Base-by-base conservation (phyloP, 164 flowering plant genomes). In the Berberis vulgaris region DNA sequence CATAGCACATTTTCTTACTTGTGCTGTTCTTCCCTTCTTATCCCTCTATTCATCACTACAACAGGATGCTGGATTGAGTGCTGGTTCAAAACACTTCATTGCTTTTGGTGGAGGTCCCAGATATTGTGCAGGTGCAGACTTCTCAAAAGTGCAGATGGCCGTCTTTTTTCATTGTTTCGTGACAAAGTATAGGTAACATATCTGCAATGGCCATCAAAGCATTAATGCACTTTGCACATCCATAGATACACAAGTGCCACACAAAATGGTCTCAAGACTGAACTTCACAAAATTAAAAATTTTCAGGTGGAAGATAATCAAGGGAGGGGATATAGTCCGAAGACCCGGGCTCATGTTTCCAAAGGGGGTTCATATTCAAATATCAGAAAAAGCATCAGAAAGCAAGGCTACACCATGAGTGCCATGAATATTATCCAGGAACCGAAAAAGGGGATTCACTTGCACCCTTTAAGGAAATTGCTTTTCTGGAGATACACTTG, bases 291-390 rank as follows among this genome's bases (percentile, higher is more conserved):
- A 26, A 39, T 12, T 40, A 42, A 5, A 8, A 53, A 57, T 68
- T 72, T 4, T 54, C 86, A 92, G 96, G 79, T 89, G 89, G 93
- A 50, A 71, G 71, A 61, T 79, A 53, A 75, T 89, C 73, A 79
- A 72, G 71, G 96, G 98, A 69, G 96, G 98, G 66, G 62, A 92
- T 41, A 83, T 83, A 54, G 73, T 87, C 41, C 78, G 98, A 70
- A 92, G 88, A 55, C 96, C 96, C 58, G 98, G 96, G 60, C 74
- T 92, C 61, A 83, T 84, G 65, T 92, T 92, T 77, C 96, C 96
- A 44, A 65, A 87, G 68, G 96, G 98, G 7, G 82, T 75, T 64
- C 89, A 88, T 65, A 53, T 89, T 74, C 75, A 71, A 65, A 47
- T 89, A 12, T 55, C 57, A 53, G 73, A 80, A 72, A 91, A 74